Evolutionary conservation across 768 basidiomycete species (phyloP), one percentile per base, ranked within the genome.

Genomic region (Boletus vinaceobasis): DNA sequence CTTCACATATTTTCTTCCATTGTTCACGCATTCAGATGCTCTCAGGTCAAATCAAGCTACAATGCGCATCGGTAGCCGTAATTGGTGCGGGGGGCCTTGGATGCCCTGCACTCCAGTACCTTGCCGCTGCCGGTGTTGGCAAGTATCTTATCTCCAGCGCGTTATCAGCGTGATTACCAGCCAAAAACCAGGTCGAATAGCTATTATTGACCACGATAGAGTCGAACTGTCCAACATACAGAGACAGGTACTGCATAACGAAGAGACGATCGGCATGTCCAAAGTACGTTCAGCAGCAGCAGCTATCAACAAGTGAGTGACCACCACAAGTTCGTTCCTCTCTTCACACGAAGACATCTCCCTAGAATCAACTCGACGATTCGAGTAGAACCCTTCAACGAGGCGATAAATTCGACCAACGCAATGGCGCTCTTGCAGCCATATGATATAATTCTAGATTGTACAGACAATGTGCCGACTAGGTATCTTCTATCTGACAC

Each of bases 51-150:
- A 69, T 93, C 39, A 92, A 86, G 68, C 75, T 99, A 10, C 84
- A 84, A 55, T 64, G 75, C 8, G 83, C 93, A 0, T 85, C 86
- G 3, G 85, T 95, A 2, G 85, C 85, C 15, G 92, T 98, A 4
- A 83, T 98, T 4, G 97, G 97, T 27, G 97, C 95, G 15, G 97
- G 97, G 0, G 97, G 97, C 9, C 78, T 99, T 13, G 97, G 97
- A 11, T 98, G 97, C 69, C 94, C 97, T 44, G 92, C 91, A 38
- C 77, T 99, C 43, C 93, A 97, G 66, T 97, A 98, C 70, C 83
- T 99, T 11, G 92, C 85, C 5, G 91, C 93, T 7, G 89, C 92
- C 14, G 97, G 97, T 26, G 79, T 98, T 55, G 96, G 96, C 91
- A 63, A 59, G 87, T 65, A 42, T 29, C 42, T 47, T 8, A 26